These are phyloP conservation scores for Microstegium vimineum DNA, from an alignment of 176 grass and related monocot species.

Conservation along the genomic window DNA sequence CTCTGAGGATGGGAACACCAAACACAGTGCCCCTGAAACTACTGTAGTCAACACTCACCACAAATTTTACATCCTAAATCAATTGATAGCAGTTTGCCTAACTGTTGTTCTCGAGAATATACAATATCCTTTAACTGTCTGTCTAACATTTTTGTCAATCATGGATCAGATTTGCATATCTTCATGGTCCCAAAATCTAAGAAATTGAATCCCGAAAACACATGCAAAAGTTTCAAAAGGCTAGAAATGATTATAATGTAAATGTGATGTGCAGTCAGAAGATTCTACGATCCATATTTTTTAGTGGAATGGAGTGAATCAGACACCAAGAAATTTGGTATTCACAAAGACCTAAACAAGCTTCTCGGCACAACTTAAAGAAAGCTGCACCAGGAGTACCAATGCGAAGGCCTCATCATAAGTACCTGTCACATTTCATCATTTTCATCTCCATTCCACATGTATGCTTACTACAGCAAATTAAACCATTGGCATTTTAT, in stretches of 20 bases:
- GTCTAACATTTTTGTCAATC: conserved; percentile 40
- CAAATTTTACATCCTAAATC: neutral
- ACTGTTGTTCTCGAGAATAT: neutral
- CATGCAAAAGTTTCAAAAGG: neutral
- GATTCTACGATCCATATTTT: neutral
- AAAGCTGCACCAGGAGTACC: conserved; percentile 62
- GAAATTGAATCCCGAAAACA: neutral
- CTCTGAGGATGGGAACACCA: neutral
- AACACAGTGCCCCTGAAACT: neutral
- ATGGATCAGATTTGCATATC: conserved; percentile 49
- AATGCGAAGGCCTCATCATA: conserved; percentile 55
- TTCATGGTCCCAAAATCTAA: conserved; percentile 48
- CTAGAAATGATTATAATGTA: neutral
- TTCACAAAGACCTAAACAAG: conserved; percentile 48
- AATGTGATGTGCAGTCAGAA: neutral
- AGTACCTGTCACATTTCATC: conserved; percentile 77
- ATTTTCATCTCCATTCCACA: conserved; percentile 57
- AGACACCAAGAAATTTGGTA: conserved; percentile 31
- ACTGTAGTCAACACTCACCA: neutral
- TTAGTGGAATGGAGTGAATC: conserved; percentile 49
- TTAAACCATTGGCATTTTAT: neutral
- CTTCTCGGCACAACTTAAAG: conserved; percentile 54
- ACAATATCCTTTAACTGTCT: neutral
- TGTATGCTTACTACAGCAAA: neutral
- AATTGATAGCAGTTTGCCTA: neutral